Evolutionary conservation across 768 basidiomycete genomes (phyloP).

Genomic region (Rubroboletus satanas): DNA sequence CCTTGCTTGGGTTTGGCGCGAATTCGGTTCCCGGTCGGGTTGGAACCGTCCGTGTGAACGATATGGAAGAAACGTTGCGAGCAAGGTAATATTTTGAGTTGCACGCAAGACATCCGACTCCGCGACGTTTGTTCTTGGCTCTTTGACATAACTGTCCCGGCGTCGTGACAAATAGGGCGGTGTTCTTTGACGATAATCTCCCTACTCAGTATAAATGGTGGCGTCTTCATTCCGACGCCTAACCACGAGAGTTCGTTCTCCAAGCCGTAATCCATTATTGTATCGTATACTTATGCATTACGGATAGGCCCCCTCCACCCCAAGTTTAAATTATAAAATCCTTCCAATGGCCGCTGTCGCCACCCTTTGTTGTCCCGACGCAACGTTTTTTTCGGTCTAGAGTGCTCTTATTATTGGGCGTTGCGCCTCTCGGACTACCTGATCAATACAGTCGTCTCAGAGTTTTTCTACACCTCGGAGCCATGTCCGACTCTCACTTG

Average conservation of each 20-base stretch:
- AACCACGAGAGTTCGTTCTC: conserved; percentile 9
- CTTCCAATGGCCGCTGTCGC: not conserved
- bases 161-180: conserved; percentile 2
- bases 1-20: not conserved
- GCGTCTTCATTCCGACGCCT: conserved; percentile 17
- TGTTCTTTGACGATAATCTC: not conserved
- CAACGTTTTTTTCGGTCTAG: not conserved
- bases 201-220: conserved; percentile 11
- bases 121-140: not conserved
- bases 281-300: conserved; percentile 14
- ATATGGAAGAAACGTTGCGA: not conserved
- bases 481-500: conserved; percentile 66
- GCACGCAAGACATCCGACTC: not conserved
- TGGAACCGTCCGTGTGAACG: not conserved
- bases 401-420: not conserved
- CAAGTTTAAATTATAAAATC: conserved; percentile 18
- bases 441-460: not conserved
- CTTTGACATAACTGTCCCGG: conserved; percentile 1
- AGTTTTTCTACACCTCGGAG: not conserved
- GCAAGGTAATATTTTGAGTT: not conserved
- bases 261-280: conserved; percentile 15
- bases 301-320: conserved; percentile 5
- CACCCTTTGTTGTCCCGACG: not conserved
- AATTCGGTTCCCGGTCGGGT: not conserved
- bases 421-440: not conserved